Evolutionary conservation across 768 basidiomycete species (phyloP).

Genomic region (Lentinula sp.): DNA sequence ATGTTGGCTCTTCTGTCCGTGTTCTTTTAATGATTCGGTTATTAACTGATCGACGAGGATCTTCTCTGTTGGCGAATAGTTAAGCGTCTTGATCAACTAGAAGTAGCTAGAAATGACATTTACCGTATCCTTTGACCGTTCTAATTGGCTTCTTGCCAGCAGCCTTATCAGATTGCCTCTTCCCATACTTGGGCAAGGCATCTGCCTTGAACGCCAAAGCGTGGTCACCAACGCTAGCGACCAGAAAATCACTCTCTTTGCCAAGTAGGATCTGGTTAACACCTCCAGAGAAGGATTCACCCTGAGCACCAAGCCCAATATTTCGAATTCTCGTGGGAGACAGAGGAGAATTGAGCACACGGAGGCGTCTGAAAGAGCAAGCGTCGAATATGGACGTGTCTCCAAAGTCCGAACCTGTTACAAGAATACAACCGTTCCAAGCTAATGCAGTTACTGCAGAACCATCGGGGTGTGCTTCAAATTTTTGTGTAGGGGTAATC

Average conservation of each 20-base stretch:
- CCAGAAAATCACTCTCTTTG: constrained; percentile 43
- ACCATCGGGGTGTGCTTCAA: constrained; percentile 62
- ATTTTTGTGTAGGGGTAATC: constrained; percentile 34
- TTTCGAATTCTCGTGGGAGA: constrained; percentile 20
- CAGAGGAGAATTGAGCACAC: constrained; percentile 46
- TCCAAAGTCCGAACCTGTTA: constrained; percentile 63
- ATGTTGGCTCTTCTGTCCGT: constrained; percentile 43
- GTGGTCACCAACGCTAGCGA: constrained; percentile 54
- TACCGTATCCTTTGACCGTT: constrained; percentile 41
- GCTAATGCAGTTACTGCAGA: constrained; percentile 54
- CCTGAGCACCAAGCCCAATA: constrained; percentile 14
- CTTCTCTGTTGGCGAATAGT: constrained; percentile 38
- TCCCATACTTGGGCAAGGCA: constrained; percentile 24
- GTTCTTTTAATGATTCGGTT: constrained; percentile 45
- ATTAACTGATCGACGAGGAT: constrained; percentile 60
- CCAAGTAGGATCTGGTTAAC: constrained; percentile 57
- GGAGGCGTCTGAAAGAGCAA: constrained; percentile 52
- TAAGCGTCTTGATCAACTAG: neutral
- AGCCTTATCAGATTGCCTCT: constrained; percentile 13
- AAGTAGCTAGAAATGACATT: constrained; percentile 15
- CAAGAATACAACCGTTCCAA: constrained; percentile 53
- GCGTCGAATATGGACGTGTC: constrained; percentile 59
- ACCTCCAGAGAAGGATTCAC: constrained; percentile 28
- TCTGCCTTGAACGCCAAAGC: constrained; percentile 69
- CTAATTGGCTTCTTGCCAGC: constrained; percentile 26